Evolutionary conservation across 1,284 basidiomycete genomes (phyloP).

Genomic region (Chalciporus sp.): DNA sequence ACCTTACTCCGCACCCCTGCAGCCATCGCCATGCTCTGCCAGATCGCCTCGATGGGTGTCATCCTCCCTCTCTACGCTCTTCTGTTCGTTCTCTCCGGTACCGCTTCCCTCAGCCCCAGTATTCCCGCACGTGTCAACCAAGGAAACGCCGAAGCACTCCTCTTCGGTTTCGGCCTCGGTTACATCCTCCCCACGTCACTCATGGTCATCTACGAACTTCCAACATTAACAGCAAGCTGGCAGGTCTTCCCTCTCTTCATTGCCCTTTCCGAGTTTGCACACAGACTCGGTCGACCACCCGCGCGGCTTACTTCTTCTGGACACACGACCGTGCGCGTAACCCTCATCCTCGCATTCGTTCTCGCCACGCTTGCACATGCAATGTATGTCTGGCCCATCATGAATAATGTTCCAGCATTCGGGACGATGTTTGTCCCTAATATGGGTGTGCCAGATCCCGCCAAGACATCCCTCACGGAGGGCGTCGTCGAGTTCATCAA

Average conservation of each 20-base stretch:
- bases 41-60: constrained; percentile 39
- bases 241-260: constrained; percentile 46
- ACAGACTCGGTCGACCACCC: constrained; percentile 29
- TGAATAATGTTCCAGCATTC: constrained; percentile 25
- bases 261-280: constrained; percentile 25
- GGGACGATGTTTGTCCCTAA: constrained; percentile 37
- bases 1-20: constrained; percentile 17
- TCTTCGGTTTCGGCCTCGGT: constrained; percentile 43
- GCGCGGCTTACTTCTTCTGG: constrained; percentile 37
- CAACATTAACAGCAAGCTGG: constrained; percentile 45
- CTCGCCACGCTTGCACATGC: constrained; percentile 42
- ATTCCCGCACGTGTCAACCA: constrained; percentile 23
- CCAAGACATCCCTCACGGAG: constrained; percentile 19
- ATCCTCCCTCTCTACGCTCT: constrained; percentile 46
- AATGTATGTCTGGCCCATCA: constrained; percentile 37
- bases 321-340: constrained; percentile 37
- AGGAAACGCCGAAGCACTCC: constrained; percentile 44
- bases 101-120: constrained; percentile 14
- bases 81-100: constrained; percentile 40
- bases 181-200: constrained; percentile 39
- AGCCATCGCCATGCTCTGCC: constrained; percentile 25
- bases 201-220: constrained; percentile 37
- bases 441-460: constrained; percentile 16
- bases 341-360: constrained; percentile 40
- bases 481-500: constrained; percentile 43